Percentiles rank a stretch among this genome's conserved stretches.
Conservation (phyloP, 805 yeast species). For the Cyberlindnera nakhonratchasimensis region DNA sequence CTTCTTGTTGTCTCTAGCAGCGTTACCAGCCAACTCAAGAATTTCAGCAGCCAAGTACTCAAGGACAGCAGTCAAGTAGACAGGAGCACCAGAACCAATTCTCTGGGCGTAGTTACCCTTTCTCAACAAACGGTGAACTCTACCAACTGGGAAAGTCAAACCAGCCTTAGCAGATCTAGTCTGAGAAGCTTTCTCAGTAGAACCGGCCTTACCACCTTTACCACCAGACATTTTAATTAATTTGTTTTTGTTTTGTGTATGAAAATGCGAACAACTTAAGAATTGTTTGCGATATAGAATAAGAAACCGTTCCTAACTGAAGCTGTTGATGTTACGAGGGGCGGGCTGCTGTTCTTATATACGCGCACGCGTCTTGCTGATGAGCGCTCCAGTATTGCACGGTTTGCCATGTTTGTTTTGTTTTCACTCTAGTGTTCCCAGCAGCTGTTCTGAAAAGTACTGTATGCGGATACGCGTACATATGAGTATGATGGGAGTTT, state of each 20-base stretch:
- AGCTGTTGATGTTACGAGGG: background rate
- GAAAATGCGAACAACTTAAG: constrained; percentile 5
- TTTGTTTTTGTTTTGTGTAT: background rate
- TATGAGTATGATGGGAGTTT: constrained; percentile 8
- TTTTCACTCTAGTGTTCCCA: constrained; percentile 69
- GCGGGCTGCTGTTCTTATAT: constrained; percentile 3
- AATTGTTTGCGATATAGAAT: constrained; percentile 1
- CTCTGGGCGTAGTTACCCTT: constrained; percentile 98
- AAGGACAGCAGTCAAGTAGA: constrained; percentile 92
- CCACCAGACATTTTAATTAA: constrained; percentile 40
- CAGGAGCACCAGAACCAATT: constrained; percentile 99
- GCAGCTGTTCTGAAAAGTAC: constrained; percentile 45
- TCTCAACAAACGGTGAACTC: constrained; percentile 95
- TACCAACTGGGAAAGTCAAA: constrained; percentile 98
- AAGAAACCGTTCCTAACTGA: constrained; percentile 46
- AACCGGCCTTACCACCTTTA: constrained; percentile 88
- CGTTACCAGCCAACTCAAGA: constrained; percentile 98
- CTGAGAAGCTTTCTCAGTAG: constrained; percentile 92
- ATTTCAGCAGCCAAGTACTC: constrained; percentile 98
- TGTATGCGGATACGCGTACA: constrained; percentile 6
- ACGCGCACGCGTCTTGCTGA: constrained; percentile 1
- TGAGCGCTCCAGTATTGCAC: background rate
- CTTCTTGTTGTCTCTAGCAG: constrained; percentile 99
- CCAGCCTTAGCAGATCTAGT: constrained; percentile 99
- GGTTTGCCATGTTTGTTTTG: constrained; percentile 71